Percentiles rank a stretch among this genome's conserved stretches.
Conservation (phyloP, 371 early-diverging fungal species). For the Mucor piriformis region DNA sequence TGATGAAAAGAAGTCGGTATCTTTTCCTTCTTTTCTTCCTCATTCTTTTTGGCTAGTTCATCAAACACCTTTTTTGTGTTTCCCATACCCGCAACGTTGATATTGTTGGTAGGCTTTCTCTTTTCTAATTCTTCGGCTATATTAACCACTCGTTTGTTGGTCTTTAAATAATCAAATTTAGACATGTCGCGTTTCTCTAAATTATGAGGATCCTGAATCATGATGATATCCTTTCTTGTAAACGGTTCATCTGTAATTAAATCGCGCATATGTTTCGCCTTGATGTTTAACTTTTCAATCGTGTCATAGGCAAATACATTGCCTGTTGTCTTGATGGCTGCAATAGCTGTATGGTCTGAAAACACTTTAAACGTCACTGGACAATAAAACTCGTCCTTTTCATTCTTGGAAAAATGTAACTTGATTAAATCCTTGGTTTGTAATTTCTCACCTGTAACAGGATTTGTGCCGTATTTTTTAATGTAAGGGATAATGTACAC, state of each 20-base stretch:
- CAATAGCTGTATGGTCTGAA: constrained; percentile 88
- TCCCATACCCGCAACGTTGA: constrained; percentile 67
- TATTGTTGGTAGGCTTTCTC: constrained; percentile 58
- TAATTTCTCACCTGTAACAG: constrained; percentile 85
- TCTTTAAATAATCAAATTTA: constrained; percentile 74
- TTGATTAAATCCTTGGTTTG: constrained; percentile 73
- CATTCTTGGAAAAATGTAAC: constrained; percentile 81
- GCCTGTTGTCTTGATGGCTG: constrained; percentile 85
- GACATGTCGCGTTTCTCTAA: constrained; percentile 70
- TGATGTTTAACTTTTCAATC: constrained; percentile 84
- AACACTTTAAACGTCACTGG: constrained; percentile 91
- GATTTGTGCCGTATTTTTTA: constrained; percentile 84
- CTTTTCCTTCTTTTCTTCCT: constrained; percentile 28
- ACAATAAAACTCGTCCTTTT: constrained; percentile 82
- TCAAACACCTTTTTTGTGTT: constrained; percentile 64
- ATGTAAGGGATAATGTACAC: constrained; percentile 85
- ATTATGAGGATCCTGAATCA: constrained; percentile 88
- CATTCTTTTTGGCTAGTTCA: constrained; percentile 48
- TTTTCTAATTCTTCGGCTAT: constrained; percentile 54
- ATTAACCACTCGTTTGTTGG: constrained; percentile 62
- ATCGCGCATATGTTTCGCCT: constrained; percentile 85
- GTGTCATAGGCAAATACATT: constrained; percentile 91
- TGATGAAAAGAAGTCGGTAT: constrained; percentile 44
- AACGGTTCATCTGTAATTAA: constrained; percentile 88
- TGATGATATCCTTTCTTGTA: constrained; percentile 84